These are phyloP conservation scores for Pharus latifolius DNA, from an alignment of 176 grass and related monocot species.

Conservation along the genomic window DNA sequence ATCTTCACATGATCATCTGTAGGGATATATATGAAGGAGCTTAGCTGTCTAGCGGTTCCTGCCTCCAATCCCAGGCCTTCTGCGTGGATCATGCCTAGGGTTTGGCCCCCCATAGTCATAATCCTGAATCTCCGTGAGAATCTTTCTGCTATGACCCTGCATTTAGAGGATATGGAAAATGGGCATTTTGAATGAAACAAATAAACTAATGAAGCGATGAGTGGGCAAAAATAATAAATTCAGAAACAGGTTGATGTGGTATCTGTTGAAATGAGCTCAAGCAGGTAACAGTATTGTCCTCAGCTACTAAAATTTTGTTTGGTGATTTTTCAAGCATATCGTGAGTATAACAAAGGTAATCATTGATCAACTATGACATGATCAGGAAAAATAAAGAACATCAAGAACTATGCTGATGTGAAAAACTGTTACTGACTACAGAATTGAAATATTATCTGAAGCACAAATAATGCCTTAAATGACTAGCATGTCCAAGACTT, in stretches of 20 bases:
- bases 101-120: conserved; percentile 83
- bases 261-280: not conserved
- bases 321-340: conserved; percentile 7
- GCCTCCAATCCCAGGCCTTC: conserved; percentile 51
- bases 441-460: not conserved
- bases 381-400: not conserved
- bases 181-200: not conserved
- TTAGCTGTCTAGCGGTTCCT: conserved; percentile 37
- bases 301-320: not conserved
- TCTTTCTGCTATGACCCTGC: conserved; percentile 51
- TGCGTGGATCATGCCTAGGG: conserved; percentile 59
- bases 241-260: not conserved
- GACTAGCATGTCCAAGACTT: not conserved
- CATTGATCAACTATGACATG: not conserved
- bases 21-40: not conserved
- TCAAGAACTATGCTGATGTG: not conserved
- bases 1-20: not conserved
- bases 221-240: not conserved
- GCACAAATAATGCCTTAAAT: not conserved
- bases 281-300: not conserved
- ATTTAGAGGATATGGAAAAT: conserved; percentile 10
- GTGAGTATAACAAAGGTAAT: not conserved
- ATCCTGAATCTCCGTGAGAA: conserved; percentile 61
- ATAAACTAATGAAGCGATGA: not conserved
- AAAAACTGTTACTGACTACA: not conserved